phyloP scores from a whole-genome alignment of 176 grass and related monocot species.

The Musa acuminata region DNA sequence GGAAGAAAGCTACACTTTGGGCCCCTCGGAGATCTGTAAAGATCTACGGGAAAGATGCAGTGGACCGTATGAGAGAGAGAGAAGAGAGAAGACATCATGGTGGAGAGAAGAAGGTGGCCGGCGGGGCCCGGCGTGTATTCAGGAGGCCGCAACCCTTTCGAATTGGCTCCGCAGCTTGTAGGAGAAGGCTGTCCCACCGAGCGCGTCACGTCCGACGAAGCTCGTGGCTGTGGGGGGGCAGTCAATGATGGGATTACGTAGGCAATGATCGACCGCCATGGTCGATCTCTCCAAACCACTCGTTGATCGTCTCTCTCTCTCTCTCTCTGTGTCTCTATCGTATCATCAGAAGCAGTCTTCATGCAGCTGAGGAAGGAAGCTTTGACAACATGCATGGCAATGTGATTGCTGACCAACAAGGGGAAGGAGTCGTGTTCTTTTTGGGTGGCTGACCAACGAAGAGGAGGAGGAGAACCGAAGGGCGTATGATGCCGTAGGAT shows the following conservation, averaged over 20 bases:
- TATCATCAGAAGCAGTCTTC: too few species aligned
- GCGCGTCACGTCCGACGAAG: background rate
- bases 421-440: too few species aligned
- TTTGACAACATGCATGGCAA: too few species aligned
- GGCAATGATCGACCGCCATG: too few species aligned
- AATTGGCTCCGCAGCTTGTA: background rate
- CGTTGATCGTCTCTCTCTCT: too few species aligned
- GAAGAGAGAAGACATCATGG: background rate
- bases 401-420: too few species aligned
- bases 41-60: constrained; percentile 10
- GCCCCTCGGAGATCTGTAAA: constrained; percentile 10
- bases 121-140: constrained; percentile 19
- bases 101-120: background rate
- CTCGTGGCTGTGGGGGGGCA: background rate
- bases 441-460: background rate
- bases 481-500: background rate
- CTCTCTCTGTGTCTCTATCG: too few species aligned
- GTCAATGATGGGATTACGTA: too few species aligned
- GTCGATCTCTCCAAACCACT: too few species aligned
- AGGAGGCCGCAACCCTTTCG: constrained; percentile 1
- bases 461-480: too few species aligned
- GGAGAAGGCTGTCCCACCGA: background rate
- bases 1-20: constrained; percentile 1
- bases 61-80: background rate
- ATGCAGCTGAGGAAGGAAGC: too few species aligned